A percentile compares a stretch with the other conserved stretches of the same genome.
These are phyloP conservation scores for Colletotrichum higginsianum DNA, from an alignment of 2,329 filamentous ascomycete species.

Conservation along the genomic window DNA sequence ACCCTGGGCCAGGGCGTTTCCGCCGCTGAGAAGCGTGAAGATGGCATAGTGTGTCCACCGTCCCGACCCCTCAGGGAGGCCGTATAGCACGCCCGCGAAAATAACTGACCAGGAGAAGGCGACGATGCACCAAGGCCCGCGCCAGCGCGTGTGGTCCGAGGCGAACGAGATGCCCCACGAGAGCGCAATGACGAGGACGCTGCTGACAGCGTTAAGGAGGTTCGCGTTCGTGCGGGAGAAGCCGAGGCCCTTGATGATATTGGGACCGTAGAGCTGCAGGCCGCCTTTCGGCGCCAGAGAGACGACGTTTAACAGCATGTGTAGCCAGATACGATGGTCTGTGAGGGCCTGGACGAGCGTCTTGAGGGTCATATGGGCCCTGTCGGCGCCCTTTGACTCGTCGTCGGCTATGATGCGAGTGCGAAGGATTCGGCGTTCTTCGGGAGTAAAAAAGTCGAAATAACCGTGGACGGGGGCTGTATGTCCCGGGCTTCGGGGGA, in stretches of 20 bases:
- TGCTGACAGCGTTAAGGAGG: constrained; percentile 44
- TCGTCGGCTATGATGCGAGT: constrained; percentile 34
- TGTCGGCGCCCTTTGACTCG: constrained; percentile 32
- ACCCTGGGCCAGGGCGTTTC: constrained; percentile 38
- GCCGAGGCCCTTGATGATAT: constrained; percentile 42
- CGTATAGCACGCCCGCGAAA: constrained; percentile 39
- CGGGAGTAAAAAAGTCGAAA: constrained; percentile 34
- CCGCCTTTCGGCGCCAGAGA: constrained; percentile 37
- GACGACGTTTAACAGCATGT: constrained; percentile 40
- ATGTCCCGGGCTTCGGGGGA: constrained; percentile 30
- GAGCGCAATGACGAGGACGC: constrained; percentile 38
- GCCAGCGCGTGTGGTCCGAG: constrained; percentile 37
- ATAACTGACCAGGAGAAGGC: constrained; percentile 35
- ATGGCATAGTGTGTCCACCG: constrained; percentile 38
- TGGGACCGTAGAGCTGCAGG: constrained; percentile 40
- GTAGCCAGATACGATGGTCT: constrained; percentile 39
- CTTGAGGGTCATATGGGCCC: constrained; percentile 30
- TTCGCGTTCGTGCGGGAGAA: constrained; percentile 43
- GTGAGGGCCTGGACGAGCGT: constrained; percentile 26
- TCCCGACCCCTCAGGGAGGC: constrained; percentile 15
- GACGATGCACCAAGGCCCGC: constrained; percentile 41
- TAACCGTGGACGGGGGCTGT: constrained; percentile 33
- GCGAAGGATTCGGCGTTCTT: constrained; percentile 30
- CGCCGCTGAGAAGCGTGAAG: constrained; percentile 39
- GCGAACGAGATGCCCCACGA: constrained; percentile 28